Evolutionary conservation across 2,329 filamentous ascomycete species (phyloP).

Genomic region (Ceratocystis huliohia): DNA sequence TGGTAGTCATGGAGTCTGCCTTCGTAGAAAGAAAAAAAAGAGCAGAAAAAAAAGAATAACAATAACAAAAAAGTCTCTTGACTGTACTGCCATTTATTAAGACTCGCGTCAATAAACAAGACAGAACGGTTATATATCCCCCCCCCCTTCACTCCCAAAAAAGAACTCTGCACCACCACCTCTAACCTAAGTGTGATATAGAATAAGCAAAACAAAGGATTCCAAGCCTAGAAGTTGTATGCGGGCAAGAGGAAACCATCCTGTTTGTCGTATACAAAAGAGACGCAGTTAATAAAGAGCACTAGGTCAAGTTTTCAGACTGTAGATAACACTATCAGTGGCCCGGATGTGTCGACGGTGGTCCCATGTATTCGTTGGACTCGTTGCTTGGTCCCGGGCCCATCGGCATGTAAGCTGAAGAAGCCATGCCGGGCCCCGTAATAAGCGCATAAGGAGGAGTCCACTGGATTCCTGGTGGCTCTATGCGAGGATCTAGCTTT

Average conservation of each 20-base stretch:
- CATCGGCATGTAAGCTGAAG: conserved; percentile 2
- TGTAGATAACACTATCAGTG: background rate
- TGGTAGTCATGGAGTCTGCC: background rate
- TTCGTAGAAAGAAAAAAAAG: background rate
- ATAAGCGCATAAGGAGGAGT: background rate
- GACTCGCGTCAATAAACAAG: conserved; percentile 4
- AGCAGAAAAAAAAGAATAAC: background rate
- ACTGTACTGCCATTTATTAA: background rate
- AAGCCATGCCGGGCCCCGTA: background rate
- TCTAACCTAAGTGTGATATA: background rate
- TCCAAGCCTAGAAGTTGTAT: background rate
- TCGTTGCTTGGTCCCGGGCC: conserved; percentile 1
- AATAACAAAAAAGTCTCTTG: background rate
- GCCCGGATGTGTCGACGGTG: background rate
- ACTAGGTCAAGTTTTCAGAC: background rate
- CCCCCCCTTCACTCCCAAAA: background rate
- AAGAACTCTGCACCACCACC: too few relatives aligned
- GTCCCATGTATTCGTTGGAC: background rate
- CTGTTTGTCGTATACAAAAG: background rate
- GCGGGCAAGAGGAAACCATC: too few relatives aligned
- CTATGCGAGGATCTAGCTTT: conserved; percentile 1
- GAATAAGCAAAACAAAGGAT: background rate
- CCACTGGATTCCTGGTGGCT: background rate
- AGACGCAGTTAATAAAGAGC: background rate
- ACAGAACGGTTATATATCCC: background rate